These are phyloP conservation scores for Kuraishia hungarica DNA, from an alignment of 805 yeast genomes.

Conservation along the genomic window DNA sequence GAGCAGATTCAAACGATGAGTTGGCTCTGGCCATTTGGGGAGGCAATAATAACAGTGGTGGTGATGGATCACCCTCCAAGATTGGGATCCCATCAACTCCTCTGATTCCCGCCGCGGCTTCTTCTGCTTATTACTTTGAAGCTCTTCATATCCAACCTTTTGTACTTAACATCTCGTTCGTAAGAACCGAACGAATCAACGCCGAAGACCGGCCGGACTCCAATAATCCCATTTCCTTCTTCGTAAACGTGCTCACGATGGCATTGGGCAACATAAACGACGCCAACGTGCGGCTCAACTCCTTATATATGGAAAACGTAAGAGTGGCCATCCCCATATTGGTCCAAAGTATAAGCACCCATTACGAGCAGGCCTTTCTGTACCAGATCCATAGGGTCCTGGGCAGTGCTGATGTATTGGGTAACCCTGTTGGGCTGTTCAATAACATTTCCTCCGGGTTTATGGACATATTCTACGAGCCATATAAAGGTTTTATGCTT, in stretches of 20 bases:
- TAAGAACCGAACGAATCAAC: slow-evolving; percentile 73
- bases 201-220: slow-evolving; percentile 49
- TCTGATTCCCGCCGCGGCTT: slow-evolving; percentile 38
- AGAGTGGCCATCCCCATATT: slow-evolving; percentile 77
- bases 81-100: slow-evolving; percentile 67
- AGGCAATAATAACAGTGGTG: too few relatives aligned
- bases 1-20: slow-evolving; percentile 6
- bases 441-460: slow-evolving; percentile 92
- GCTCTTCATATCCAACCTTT: slow-evolving; percentile 89
- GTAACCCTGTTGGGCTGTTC: slow-evolving; percentile 95
- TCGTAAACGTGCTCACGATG: slow-evolving; percentile 85
- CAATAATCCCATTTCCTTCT: slow-evolving; percentile 63
- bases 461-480: slow-evolving; percentile 93
- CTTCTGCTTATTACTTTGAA: slow-evolving; percentile 81
- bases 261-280: slow-evolving; percentile 95
- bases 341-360: slow-evolving; percentile 63
- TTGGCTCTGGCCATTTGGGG: slow-evolving; percentile 42
- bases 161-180: slow-evolving; percentile 81
- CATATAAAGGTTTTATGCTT: slow-evolving; percentile 90
- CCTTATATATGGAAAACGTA: slow-evolving; percentile 80
- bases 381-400: slow-evolving; percentile 87
- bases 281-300: slow-evolving; percentile 87
- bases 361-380: slow-evolving; percentile 86
- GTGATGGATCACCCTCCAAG: neutral
- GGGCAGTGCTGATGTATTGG: slow-evolving; percentile 94